Conservation (phyloP, 331 rosid genomes). For the Erythrophleum ivorense region DNA sequence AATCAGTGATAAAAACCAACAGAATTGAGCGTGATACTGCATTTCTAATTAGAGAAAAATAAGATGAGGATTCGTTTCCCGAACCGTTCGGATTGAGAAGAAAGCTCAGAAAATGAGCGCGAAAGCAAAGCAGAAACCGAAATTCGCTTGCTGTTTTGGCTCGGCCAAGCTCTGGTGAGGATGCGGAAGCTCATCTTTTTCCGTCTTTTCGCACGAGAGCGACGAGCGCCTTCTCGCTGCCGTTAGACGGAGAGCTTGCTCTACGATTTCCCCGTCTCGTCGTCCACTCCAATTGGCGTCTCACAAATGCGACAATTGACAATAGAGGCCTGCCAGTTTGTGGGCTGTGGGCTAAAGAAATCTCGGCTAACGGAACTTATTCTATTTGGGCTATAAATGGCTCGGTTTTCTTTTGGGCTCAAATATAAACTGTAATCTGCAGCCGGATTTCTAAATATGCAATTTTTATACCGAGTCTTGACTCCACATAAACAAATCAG, state of each 20-base stretch:
- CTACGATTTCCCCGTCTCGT: background rate
- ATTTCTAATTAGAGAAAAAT: background rate
- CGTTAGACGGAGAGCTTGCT: background rate
- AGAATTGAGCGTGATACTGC: background rate
- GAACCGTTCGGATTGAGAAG: conserved; percentile 57
- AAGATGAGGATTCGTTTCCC: conserved; percentile 20
- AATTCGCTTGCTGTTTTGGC: conserved; percentile 33
- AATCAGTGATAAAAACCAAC: conserved; percentile 2
- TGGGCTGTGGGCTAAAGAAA: background rate
- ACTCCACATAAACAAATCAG: too few relatives aligned
- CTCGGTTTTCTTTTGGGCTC: background rate
- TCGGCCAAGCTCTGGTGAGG: conserved; percentile 50
- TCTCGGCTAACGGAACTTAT: background rate
- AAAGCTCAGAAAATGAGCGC: conserved; percentile 58
- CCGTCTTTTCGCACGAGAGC: background rate
- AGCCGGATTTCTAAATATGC: too few relatives aligned
- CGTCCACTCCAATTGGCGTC: background rate
- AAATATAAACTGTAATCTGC: too few relatives aligned
- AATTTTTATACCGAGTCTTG: too few relatives aligned
- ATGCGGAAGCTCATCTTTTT: conserved; percentile 59
- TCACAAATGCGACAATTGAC: background rate
- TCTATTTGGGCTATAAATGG: background rate
- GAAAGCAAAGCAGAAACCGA: conserved; percentile 33
- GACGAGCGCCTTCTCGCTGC: too few relatives aligned
- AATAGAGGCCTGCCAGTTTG: background rate